Conservation (phyloP, 495 filamentous ascomycete species). For the Sordaria brevicollis region DNA sequence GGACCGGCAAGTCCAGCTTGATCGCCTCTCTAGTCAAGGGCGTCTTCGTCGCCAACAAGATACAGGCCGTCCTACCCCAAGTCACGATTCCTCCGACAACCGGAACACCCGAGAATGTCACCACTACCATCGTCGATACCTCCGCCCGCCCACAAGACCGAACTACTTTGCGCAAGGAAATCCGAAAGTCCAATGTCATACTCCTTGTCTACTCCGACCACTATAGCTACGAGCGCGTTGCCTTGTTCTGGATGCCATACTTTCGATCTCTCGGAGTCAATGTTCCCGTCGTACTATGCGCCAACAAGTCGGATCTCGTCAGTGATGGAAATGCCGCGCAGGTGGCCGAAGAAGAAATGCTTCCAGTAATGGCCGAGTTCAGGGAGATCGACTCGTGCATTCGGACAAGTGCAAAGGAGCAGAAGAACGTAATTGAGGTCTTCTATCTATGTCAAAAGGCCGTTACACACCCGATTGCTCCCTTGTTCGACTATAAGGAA, state of each 20-base stretch:
- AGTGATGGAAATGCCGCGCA: constrained; percentile 54
- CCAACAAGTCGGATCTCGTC: constrained; percentile 87
- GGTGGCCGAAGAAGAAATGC: constrained; percentile 92
- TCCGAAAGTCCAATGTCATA: constrained; percentile 93
- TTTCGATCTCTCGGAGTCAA: constrained; percentile 96
- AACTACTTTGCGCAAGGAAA: constrained; percentile 78
- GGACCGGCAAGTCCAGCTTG: constrained; percentile 57
- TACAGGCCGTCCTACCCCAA: constrained; percentile 85
- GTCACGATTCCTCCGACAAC: constrained; percentile 85
- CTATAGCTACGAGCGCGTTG: constrained; percentile 96
- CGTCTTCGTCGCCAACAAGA: constrained; percentile 85
- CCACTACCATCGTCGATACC: constrained; percentile 92
- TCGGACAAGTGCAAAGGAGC: constrained; percentile 85
- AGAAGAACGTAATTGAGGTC: constrained; percentile 91
- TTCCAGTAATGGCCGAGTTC: constrained; percentile 96
- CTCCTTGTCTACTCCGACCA: constrained; percentile 96
- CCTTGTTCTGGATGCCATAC: constrained; percentile 94
- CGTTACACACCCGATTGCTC: constrained; percentile 95
- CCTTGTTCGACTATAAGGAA: constrained; percentile 93
- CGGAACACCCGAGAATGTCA: constrained; percentile 88
- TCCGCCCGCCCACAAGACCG: constrained; percentile 91
- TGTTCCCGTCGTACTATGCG: constrained; percentile 93
- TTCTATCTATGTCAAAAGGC: constrained; percentile 98
- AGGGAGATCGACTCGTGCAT: constrained; percentile 98
- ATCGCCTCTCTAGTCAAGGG: constrained; percentile 84